phyloP scores from a whole-genome alignment of 202 grass and related monocot genomes.

The Setaria italica region DNA sequence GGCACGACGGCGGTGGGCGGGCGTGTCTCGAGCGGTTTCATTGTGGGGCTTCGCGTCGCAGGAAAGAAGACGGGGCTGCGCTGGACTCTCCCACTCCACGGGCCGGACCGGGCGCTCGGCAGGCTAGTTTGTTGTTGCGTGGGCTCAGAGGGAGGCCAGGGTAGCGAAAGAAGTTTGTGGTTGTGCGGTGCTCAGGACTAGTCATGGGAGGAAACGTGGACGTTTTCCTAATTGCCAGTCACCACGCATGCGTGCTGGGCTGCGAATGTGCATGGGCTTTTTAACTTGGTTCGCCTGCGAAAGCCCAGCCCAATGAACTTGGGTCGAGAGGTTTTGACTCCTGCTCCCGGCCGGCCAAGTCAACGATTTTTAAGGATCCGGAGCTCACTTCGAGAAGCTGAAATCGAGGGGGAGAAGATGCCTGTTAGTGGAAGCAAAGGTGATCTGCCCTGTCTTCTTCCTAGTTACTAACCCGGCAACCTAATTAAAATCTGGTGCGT shows the following conservation, averaged over 20 bases:
- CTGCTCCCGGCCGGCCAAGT: slow-evolving; percentile 17
- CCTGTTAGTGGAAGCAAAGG: slow-evolving; percentile 51
- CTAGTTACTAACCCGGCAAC: slow-evolving; percentile 8
- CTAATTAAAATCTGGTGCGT: slow-evolving; percentile 38
- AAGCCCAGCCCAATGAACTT: neutral
- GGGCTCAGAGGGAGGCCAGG: too few relatives aligned
- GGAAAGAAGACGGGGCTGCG: too few relatives aligned
- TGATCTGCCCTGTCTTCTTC: slow-evolving; percentile 30
- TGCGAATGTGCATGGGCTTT: too few relatives aligned
- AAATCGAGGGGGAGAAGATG: slow-evolving; percentile 51
- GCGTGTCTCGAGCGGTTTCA: neutral
- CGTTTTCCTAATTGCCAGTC: too few relatives aligned
- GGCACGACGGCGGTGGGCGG: too few relatives aligned
- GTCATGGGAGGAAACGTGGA: too few relatives aligned
- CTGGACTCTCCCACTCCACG: too few relatives aligned
- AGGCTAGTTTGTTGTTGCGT: too few relatives aligned
- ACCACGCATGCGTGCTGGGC: too few relatives aligned
- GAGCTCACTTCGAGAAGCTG: slow-evolving; percentile 35
- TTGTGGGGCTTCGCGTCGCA: neutral
- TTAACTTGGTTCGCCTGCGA: neutral
- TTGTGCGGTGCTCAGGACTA: too few relatives aligned
- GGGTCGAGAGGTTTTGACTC: slow-evolving; percentile 16
- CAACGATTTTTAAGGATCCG: slow-evolving; percentile 24
- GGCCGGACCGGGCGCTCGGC: neutral
- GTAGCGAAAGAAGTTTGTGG: too few relatives aligned